A percentile compares a stretch with the other conserved stretches of the same genome.
phyloP scores from a whole-genome alignment of 495 filamentous ascomycete species.

The Xylaria telfairii region DNA sequence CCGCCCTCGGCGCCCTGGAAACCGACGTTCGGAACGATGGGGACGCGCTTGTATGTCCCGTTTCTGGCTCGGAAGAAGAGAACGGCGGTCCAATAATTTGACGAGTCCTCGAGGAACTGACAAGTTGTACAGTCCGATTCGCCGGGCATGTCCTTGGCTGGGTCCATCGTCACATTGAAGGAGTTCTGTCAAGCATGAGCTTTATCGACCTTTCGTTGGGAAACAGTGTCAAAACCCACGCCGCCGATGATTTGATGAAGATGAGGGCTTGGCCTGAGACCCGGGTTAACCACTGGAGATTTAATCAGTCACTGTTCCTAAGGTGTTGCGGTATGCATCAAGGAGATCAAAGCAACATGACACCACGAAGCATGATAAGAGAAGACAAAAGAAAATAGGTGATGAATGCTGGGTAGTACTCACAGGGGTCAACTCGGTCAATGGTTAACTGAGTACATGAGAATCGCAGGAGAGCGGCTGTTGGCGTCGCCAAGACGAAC shows the following conservation, averaged over 20 bases:
- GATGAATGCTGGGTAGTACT: not conserved
- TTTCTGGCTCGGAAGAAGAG: slow-evolving; percentile 49
- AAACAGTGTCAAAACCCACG: slow-evolving; percentile 25
- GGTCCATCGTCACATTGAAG: slow-evolving; percentile 43
- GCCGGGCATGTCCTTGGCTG: slow-evolving; percentile 38
- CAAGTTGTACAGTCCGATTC: slow-evolving; percentile 40
- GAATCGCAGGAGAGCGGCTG: slow-evolving; percentile 44
- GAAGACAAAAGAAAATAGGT: no score
- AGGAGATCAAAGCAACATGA: not conserved
- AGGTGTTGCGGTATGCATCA: not conserved
- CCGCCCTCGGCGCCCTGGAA: slow-evolving; percentile 47
- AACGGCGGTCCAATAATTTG: slow-evolving; percentile 50
- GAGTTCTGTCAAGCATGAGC: slow-evolving; percentile 32
- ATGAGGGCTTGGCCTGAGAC: slow-evolving; percentile 39
- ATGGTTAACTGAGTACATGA: slow-evolving; percentile 43
- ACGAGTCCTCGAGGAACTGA: slow-evolving; percentile 44
- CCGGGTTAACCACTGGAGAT: slow-evolving; percentile 39
- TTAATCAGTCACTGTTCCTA: not conserved
- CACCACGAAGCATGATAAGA: not conserved
- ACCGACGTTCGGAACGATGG: slow-evolving; percentile 42
- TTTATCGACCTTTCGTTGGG: not conserved
- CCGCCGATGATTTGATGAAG: slow-evolving; percentile 45
- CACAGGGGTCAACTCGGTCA: slow-evolving; percentile 41
- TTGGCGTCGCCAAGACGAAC: slow-evolving; percentile 39
- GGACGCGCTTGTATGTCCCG: slow-evolving; percentile 48